A percentile compares a stretch with the other conserved stretches of the same genome.
These are phyloP conservation scores for barrel medic (Medicago truncatula) DNA, from an alignment of 306 rosid genomes.

Conservation along the genomic window MtrunA17r5.0-ANR NC_053043.1:33881501-33882000, in stretches of 20 bases:
- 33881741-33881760: too few relatives aligned
- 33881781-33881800: slow-evolving; percentile 67
- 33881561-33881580: slow-evolving; percentile 66
- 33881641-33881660: too few relatives aligned
- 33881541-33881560: slow-evolving; percentile 65
- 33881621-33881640: too few relatives aligned
- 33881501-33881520: slow-evolving; percentile 35
- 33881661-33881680: too few relatives aligned
- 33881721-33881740: too few relatives aligned
- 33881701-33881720: too few relatives aligned
- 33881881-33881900: slow-evolving; percentile 82
- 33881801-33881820: slow-evolving; percentile 57
- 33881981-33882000: slow-evolving; percentile 69
- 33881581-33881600: slow-evolving; percentile 61
- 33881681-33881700: too few relatives aligned
- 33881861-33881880: slow-evolving; percentile 79
- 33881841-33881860: slow-evolving; percentile 83
- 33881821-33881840: slow-evolving; percentile 44
- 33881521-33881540: slow-evolving; percentile 63
- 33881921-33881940: slow-evolving; percentile 87
- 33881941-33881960: slow-evolving; percentile 84
- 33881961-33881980: slow-evolving; percentile 75
- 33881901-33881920: slow-evolving; percentile 86
- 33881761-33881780: slow-evolving; percentile 61
- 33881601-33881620: slow-evolving; percentile 92